These are phyloP conservation scores for Aspergillus nomiae DNA, from an alignment of 2,329 filamentous ascomycete species.

Conservation along the genomic window DNA sequence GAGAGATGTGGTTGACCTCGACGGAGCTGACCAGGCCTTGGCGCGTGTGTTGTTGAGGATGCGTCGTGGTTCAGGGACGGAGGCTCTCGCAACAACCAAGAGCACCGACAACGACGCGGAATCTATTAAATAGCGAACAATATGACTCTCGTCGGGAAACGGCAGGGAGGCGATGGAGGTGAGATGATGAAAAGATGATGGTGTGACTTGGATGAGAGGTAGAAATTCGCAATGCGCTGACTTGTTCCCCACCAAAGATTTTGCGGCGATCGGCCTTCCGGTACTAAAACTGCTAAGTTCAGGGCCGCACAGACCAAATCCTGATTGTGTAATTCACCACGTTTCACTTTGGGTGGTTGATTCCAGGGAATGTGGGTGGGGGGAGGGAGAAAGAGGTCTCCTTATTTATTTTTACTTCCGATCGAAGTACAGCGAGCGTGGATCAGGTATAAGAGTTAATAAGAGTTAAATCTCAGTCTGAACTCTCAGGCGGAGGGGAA, in stretches of 20 bases:
- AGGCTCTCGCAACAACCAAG: slow-evolving; percentile 2
- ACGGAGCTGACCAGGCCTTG: slow-evolving; percentile 18
- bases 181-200: slow-evolving; percentile 11
- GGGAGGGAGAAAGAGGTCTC: no score
- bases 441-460: no score
- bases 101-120: not conserved
- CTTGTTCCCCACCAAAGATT: slow-evolving; percentile 28
- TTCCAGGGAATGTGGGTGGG: not conserved
- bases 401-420: no score
- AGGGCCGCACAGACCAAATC: slow-evolving; percentile 21
- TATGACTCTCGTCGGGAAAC: not conserved
- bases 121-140: not conserved
- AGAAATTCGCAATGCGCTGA: slow-evolving; percentile 20
- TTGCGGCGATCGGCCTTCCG: slow-evolving; percentile 28
- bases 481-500: not conserved
- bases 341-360: not conserved
- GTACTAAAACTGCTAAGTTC: slow-evolving; percentile 12
- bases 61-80: not conserved
- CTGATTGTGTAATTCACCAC: not conserved
- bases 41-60: slow-evolving; percentile 6
- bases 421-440: no score
- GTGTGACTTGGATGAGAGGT: slow-evolving; percentile 9
- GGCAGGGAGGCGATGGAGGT: slow-evolving; percentile 1
- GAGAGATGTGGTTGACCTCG: slow-evolving; percentile 11
- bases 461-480: no score